A percentile compares a stretch with the other conserved stretches of the same genome.
phyloP scores from a whole-genome alignment of 2,329 filamentous ascomycete genomes.

The Tricladium varicosporioides region DNA sequence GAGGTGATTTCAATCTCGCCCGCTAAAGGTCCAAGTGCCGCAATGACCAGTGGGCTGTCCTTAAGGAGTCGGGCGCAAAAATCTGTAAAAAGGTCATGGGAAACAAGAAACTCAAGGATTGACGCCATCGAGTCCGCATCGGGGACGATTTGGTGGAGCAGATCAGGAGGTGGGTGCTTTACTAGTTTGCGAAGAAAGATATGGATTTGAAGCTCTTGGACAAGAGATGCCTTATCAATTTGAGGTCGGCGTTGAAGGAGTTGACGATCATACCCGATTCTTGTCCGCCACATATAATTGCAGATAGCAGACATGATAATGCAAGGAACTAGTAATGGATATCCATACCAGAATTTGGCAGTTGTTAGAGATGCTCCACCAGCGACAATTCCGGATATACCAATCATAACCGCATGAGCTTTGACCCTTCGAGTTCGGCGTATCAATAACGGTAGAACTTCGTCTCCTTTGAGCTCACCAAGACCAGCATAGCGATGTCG shows the following conservation, averaged over 20 bases:
- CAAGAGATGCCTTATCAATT: slow-evolving; percentile 18
- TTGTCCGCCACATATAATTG: slow-evolving; percentile 48
- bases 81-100: slow-evolving; percentile 27
- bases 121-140: slow-evolving; percentile 19
- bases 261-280: slow-evolving; percentile 46
- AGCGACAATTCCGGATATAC: slow-evolving; percentile 45
- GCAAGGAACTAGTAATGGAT: slow-evolving; percentile 49
- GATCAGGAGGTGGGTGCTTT: slow-evolving; percentile 1
- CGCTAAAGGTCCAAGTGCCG: not conserved
- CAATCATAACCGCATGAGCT: slow-evolving; percentile 44
- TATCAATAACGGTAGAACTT: slow-evolving; percentile 30
- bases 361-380: slow-evolving; percentile 50
- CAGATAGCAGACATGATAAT: slow-evolving; percentile 44
- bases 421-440: slow-evolving; percentile 41
- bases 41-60: not conserved
- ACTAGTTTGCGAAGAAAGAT: slow-evolving; percentile 9
- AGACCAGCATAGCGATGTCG: slow-evolving; percentile 35
- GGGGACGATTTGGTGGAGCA: slow-evolving; percentile 12
- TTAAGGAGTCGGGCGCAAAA: slow-evolving; percentile 22
- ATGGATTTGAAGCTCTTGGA: slow-evolving; percentile 33
- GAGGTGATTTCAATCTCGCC: not conserved
- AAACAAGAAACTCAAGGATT: slow-evolving; percentile 23
- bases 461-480: slow-evolving; percentile 26
- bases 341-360: slow-evolving; percentile 51
- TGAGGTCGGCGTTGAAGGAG: slow-evolving; percentile 23